phyloP scores from a whole-genome alignment of 805 yeast species.

The Yamadazyma scolyti region DNA sequence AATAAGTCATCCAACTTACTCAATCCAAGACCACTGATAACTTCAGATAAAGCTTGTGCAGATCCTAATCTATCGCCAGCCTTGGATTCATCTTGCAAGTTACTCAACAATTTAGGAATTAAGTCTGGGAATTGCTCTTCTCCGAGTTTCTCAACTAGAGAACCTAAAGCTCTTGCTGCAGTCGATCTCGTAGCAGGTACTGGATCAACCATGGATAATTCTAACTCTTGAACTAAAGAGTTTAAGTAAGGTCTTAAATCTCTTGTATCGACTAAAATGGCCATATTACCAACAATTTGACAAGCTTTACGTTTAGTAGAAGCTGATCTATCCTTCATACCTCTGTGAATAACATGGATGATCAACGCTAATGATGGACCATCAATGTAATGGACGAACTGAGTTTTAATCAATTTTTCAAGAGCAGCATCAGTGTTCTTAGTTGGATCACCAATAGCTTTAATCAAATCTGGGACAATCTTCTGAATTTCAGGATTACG shows the following conservation, averaged over 20 bases:
- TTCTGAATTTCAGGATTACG: slow-evolving; percentile 94
- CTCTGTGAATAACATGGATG: slow-evolving; percentile 92
- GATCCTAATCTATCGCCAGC: slow-evolving; percentile 94
- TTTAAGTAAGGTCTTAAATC: slow-evolving; percentile 84
- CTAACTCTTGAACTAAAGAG: slow-evolving; percentile 75
- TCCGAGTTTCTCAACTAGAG: slow-evolving; percentile 92
- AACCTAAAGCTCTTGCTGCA: slow-evolving; percentile 95
- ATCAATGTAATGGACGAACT: slow-evolving; percentile 95
- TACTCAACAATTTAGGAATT: slow-evolving; percentile 72
- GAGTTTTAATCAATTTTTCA: slow-evolving; percentile 81
- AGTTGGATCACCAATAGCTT: slow-evolving; percentile 96
- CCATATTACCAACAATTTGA: slow-evolving; percentile 98
- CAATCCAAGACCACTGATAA: slow-evolving; percentile 86
- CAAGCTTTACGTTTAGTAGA: slow-evolving; percentile 89
- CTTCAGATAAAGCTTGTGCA: slow-evolving; percentile 95
- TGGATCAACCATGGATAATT: slow-evolving; percentile 96
- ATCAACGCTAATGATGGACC: slow-evolving; percentile 96
- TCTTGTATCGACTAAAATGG: slow-evolving; percentile 84
- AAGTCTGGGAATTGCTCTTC: slow-evolving; percentile 93
- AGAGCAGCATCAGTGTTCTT: slow-evolving; percentile 83
- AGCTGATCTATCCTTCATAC: slow-evolving; percentile 94
- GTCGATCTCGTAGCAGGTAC: slow-evolving; percentile 97
- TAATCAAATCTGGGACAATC: slow-evolving; percentile 80
- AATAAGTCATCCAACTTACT: slow-evolving; percentile 82
- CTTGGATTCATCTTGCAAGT: slow-evolving; percentile 71